Base-by-base conservation (phyloP, 2,329 filamentous ascomycete genomes). In the Ceratocystis cubensis region DNA sequence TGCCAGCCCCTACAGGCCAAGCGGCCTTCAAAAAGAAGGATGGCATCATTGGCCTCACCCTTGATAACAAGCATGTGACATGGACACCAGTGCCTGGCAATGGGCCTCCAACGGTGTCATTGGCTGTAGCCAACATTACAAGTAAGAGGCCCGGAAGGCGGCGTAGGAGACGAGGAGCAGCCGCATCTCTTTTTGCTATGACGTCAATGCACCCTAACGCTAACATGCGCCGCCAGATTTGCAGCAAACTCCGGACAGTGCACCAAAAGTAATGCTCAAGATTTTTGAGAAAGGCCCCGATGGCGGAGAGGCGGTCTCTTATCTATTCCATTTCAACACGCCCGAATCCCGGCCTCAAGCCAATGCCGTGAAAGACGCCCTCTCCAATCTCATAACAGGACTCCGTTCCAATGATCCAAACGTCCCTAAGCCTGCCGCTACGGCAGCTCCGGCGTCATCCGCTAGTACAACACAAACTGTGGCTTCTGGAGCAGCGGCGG, bases 1-100 rank as follows among this genome's bases (percentile, higher is more conserved):
- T 87, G 84, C 77, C 82, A 33, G 75, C 81, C 69, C 84, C 84
- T 64, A 82, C 80, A 71, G 89, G 87, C 68, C 84, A 82, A 69
- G 86, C 88, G 64, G 80, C 86, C 67, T 97, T 94, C 82, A 97
- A 96, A 78, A 99, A 97, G 80, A 94, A 96, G 76, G 89, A 97
- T 79, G 94, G 94, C 74, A 84, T 84, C 69, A 79, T 99, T 72
- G 84, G 85, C 30, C 80, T 97, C 71, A 85, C 88, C 17, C 78
- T 82, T 66, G 90, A 96, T 75, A 81, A 84, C 72, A 84, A 83
- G 72, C 85, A 82, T 46, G 84, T 97, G 69, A 87, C 84, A 74
- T 99, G 93, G 93, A 89, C 85, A 41, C 88, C 91, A 8, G 80
- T 84, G 65, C 81, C 82, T 59, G 81, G 83, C 44, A 81, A 80